A percentile compares a stretch with the other conserved stretches of the same genome.
Evolutionary conservation across 176 grass and related monocot species (phyloP).

Genomic region (Miscanthus lutarioriparius): DNA sequence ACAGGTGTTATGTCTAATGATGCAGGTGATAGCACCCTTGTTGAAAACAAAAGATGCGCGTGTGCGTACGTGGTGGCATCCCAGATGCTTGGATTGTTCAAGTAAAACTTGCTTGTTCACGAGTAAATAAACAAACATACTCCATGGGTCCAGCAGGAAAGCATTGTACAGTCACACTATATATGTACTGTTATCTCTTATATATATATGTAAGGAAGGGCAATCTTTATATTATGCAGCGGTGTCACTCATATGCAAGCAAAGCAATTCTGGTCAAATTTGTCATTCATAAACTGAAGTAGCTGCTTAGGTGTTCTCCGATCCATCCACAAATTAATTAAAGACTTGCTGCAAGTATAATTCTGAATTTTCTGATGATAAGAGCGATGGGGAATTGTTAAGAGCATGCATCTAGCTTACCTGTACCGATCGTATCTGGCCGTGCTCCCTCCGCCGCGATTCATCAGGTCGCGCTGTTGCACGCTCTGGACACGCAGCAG

Average conservation of each 20-base stretch:
- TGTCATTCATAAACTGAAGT: not conserved
- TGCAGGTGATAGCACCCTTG: not conserved
- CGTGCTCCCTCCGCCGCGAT: not conserved
- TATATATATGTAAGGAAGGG: no score
- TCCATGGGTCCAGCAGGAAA: no score
- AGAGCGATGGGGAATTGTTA: not conserved
- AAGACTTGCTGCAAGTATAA: not conserved
- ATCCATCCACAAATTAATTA: not conserved
- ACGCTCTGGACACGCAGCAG: slow-evolving; percentile 58
- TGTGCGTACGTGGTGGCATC: not conserved
- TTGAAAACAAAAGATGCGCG: not conserved
- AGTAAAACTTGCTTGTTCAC: not conserved
- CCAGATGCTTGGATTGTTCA: not conserved
- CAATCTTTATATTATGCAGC: no score
- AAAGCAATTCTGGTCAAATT: not conserved
- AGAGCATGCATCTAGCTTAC: not conserved
- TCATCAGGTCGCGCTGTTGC: not conserved
- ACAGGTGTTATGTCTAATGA: slow-evolving; percentile 26
- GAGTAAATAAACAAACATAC: not conserved
- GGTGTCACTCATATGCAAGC: not conserved
- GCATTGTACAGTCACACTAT: no score
- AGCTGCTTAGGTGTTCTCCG: not conserved
- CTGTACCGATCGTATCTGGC: slow-evolving; percentile 41
- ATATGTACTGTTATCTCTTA: no score
- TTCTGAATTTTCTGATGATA: not conserved